phyloP scores from a whole-genome alignment of 2,329 filamentous ascomycete genomes.

The Alternaria hordeiaustralica region DNA sequence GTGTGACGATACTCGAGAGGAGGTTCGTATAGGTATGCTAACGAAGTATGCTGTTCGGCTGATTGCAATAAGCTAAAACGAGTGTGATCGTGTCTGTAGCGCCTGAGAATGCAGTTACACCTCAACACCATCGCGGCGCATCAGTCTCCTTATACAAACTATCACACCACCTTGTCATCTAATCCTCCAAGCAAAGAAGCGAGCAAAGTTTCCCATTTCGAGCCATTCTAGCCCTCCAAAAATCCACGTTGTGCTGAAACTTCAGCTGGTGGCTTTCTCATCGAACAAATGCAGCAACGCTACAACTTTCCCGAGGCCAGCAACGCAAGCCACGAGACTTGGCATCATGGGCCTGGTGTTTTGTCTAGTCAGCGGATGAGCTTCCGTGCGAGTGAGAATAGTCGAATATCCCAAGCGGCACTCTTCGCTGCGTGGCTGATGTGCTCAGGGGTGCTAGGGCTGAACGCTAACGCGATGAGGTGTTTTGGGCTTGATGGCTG shows the following conservation, averaged over 20 bases:
- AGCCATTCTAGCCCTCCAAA: neutral
- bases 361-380: neutral
- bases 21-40: neutral
- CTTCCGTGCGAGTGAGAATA: constrained; percentile 2
- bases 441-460: neutral
- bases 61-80: neutral
- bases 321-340: constrained; percentile 2
- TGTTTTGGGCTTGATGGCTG: constrained; percentile 1
- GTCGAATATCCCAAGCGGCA: constrained; percentile 2
- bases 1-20: neutral
- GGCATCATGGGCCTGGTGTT: neutral
- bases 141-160: neutral
- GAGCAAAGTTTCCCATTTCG: neutral
- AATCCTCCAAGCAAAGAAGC: neutral
- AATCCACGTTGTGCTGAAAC: neutral
- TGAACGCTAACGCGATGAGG: constrained; percentile 6
- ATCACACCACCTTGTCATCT: neutral
- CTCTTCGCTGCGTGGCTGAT: neutral
- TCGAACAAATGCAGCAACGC: neutral
- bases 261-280: constrained; percentile 1
- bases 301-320: neutral
- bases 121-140: neutral
- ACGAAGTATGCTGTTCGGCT: neutral
- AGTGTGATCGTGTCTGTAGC: neutral
- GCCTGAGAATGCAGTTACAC: neutral